phyloP scores from a whole-genome alignment of 1,284 basidiomycete species.

The Pseudozyma tsukubaensis region DNA sequence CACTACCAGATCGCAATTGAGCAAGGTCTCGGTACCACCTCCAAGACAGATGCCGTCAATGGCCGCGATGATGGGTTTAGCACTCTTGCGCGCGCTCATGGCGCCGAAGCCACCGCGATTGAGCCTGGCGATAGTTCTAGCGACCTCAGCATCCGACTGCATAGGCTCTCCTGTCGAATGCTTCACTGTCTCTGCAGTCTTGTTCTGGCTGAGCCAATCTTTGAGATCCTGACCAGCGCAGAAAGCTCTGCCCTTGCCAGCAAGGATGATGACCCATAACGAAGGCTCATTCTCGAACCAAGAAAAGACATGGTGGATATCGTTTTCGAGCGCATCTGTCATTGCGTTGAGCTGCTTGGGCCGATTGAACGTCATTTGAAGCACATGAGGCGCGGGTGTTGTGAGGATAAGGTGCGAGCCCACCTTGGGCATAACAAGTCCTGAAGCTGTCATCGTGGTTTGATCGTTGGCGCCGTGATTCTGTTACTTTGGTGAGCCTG shows the following conservation, averaged over 20 bases:
- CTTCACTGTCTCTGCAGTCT: conserved; percentile 19
- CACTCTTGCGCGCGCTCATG: conserved; percentile 75
- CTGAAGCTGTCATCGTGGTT: conserved; percentile 23
- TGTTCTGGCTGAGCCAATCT: conserved; percentile 48
- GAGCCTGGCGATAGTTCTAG: conserved; percentile 27
- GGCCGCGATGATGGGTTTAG: conserved; percentile 84
- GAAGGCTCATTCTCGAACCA: conserved; percentile 82
- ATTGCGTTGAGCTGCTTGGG: conserved; percentile 81
- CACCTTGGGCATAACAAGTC: conserved; percentile 46
- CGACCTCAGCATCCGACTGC: conserved; percentile 37
- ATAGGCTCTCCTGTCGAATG: conserved; percentile 39
- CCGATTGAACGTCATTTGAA: conserved; percentile 80
- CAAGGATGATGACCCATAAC: conserved; percentile 82
- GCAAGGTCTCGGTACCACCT: conserved; percentile 81
- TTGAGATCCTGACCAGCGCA: conserved; percentile 73
- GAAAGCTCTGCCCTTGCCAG: conserved; percentile 80
- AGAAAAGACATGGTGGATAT: conserved; percentile 75
- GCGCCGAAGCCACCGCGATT: conserved; percentile 78
- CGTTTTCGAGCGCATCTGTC: conserved; percentile 72
- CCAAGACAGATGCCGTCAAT: conserved; percentile 83
- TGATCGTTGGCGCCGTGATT: background rate
- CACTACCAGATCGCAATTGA: conserved; percentile 87
- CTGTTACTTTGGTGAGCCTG: background rate
- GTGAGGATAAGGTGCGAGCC: conserved; percentile 56
- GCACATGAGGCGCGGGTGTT: conserved; percentile 68